Conservation (phyloP, 2,329 filamentous ascomycete species). For the Colletotrichum camelliae region DNA sequence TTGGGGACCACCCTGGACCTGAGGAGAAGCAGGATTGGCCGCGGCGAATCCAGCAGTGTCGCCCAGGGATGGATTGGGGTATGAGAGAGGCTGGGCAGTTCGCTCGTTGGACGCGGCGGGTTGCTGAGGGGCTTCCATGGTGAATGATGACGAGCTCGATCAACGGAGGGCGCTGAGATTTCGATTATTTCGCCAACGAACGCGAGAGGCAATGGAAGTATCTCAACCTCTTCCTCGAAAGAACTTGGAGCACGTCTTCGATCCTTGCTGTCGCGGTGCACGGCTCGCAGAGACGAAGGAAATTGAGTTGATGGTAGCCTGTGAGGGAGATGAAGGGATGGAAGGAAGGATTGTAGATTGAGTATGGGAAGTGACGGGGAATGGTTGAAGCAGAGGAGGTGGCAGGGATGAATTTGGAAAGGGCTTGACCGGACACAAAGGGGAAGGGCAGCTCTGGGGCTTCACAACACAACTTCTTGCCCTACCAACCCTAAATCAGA, state of each 20-base stretch:
- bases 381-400: neutral
- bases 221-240: neutral
- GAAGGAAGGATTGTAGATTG: neutral
- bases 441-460: neutral
- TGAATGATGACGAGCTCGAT: neutral
- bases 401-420: neutral
- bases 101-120: neutral
- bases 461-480: neutral
- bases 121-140: neutral
- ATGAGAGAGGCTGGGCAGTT: conserved; percentile 19
- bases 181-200: neutral
- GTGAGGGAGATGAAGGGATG: neutral
- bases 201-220: neutral
- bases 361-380: neutral
- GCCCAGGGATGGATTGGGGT: conserved; percentile 28
- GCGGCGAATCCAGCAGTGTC: conserved; percentile 24
- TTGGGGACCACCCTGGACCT: neutral
- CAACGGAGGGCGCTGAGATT: neutral
- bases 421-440: neutral
- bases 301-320: neutral
- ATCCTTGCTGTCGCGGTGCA: neutral
- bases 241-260: neutral
- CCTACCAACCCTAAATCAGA: neutral
- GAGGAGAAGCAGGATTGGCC: neutral
- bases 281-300: neutral